A percentile compares a stretch with the other conserved stretches of the same genome.
These are phyloP conservation scores for Grosmannia penicillata DNA, from an alignment of 2,329 filamentous ascomycete genomes.

Conservation along the genomic window DNA sequence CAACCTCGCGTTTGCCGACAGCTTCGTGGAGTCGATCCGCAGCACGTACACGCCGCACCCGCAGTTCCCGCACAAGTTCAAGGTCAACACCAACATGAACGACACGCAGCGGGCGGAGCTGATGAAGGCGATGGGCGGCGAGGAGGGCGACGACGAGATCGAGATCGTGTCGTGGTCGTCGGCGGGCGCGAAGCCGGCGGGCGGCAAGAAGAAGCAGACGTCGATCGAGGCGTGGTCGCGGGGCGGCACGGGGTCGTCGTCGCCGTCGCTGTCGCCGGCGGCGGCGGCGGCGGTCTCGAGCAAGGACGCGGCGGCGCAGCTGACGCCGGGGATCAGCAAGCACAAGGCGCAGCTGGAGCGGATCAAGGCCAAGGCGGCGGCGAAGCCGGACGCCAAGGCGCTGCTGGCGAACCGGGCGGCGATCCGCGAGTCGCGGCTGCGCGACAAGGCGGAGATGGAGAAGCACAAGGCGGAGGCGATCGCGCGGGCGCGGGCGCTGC, in stretches of 20 bases:
- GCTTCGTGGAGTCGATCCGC: slow-evolving; percentile 35
- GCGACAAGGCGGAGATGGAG: slow-evolving; percentile 59
- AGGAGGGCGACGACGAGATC: slow-evolving; percentile 21
- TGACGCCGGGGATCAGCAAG: slow-evolving; percentile 29
- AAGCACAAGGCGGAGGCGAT: slow-evolving; percentile 58
- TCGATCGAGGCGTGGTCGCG: slow-evolving; percentile 12
- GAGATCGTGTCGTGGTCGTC: slow-evolving; percentile 20
- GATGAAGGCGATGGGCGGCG: slow-evolving; percentile 43
- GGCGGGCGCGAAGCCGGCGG: slow-evolving; percentile 12
- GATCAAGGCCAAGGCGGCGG: slow-evolving; percentile 23
- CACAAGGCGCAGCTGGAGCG: slow-evolving; percentile 28
- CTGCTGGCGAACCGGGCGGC: slow-evolving; percentile 27
- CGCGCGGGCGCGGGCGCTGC: slow-evolving; percentile 50
- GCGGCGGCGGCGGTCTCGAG: slow-evolving; percentile 18
- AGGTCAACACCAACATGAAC: slow-evolving; percentile 64
- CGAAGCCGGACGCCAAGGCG: slow-evolving; percentile 23
- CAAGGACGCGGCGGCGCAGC: slow-evolving; percentile 30
- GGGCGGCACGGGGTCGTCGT: background rate
- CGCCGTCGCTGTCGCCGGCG: background rate
- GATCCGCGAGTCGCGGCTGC: slow-evolving; percentile 60
- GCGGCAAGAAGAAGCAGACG: slow-evolving; percentile 17
- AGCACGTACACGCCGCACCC: slow-evolving; percentile 50
- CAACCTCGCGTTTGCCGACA: slow-evolving; percentile 51
- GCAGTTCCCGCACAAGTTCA: slow-evolving; percentile 35
- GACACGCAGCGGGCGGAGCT: slow-evolving; percentile 76